These are phyloP conservation scores for Crithidia bombi DNA, from an alignment of 208 protist species.

Conservation along the genomic window DNA sequence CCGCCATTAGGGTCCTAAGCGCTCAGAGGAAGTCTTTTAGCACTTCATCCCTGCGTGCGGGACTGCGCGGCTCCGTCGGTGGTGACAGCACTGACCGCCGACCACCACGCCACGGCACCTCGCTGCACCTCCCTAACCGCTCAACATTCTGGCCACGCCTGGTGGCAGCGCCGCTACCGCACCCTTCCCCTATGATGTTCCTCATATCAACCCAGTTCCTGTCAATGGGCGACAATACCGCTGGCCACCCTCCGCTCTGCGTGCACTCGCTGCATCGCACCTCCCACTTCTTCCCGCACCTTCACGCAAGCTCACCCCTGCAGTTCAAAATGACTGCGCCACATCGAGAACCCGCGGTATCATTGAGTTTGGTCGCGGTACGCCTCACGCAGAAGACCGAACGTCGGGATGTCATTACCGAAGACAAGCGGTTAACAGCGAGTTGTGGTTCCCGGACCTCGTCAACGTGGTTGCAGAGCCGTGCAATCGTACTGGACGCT, in stretches of 20 bases:
- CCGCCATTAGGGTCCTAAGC: conserved; percentile 5
- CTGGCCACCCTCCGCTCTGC: conserved; percentile 3
- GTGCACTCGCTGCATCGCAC: neutral
- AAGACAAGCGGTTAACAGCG: conserved; percentile 63
- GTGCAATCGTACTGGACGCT: conserved; percentile 32
- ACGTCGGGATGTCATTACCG: conserved; percentile 35
- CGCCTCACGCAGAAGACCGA: conserved; percentile 61
- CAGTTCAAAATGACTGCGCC: conserved; percentile 69
- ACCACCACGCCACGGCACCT: neutral
- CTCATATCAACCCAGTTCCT: neutral
- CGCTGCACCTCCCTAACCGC: neutral
- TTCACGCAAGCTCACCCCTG: conserved; percentile 42
- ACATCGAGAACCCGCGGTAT: conserved; percentile 45
- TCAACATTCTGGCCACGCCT: too few species aligned
- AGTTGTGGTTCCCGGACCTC: conserved; percentile 74
- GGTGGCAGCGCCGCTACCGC: neutral
- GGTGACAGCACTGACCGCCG: neutral
- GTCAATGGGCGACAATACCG: neutral
- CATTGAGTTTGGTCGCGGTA: conserved; percentile 68
- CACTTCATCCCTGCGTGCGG: neutral
- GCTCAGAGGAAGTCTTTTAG: conserved; percentile 14
- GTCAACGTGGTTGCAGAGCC: conserved; percentile 85
- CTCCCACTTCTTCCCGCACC: conserved; percentile 30
- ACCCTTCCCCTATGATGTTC: neutral
- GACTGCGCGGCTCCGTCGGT: neutral